Evolutionary conservation across 1,284 basidiomycete species (phyloP).

Genomic region (Puccinia triticina): DNA sequence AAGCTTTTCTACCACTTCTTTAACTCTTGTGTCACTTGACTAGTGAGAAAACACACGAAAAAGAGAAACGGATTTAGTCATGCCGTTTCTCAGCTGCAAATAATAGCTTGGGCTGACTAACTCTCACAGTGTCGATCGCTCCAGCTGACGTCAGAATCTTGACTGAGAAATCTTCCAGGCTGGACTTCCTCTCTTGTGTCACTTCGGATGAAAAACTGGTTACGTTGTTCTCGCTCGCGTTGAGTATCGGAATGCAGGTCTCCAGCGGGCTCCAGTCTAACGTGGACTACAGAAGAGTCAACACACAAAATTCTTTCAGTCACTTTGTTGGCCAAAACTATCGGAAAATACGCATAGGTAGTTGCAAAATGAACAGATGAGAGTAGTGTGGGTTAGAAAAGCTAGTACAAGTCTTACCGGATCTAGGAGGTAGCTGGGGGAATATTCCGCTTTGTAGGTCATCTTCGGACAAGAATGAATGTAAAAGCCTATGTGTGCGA

Average conservation of each 20-base stretch:
- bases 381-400: background rate
- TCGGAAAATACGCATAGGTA: background rate
- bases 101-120: background rate
- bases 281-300: background rate
- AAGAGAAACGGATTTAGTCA: no score
- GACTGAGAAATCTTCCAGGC: background rate
- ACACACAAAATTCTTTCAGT: background rate
- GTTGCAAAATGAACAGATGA: background rate
- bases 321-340: background rate
- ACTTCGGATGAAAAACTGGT: background rate
- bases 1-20: background rate
- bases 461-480: constrained; percentile 91
- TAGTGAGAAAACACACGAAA: background rate
- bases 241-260: background rate
- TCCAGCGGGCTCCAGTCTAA: constrained; percentile 14
- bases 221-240: background rate
- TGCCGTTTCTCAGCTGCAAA: background rate
- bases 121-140: background rate
- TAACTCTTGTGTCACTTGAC: constrained; percentile 4
- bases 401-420: constrained; percentile 67
- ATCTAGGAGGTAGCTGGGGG: constrained; percentile 84
- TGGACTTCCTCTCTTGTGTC: background rate
- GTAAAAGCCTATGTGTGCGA: constrained; percentile 67
- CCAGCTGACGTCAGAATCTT: background rate
- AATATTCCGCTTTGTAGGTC: constrained; percentile 92